These are phyloP conservation scores for Xerocomellus dryophilus DNA, from an alignment of 768 basidiomycete genomes.

Conservation along the genomic window DNA sequence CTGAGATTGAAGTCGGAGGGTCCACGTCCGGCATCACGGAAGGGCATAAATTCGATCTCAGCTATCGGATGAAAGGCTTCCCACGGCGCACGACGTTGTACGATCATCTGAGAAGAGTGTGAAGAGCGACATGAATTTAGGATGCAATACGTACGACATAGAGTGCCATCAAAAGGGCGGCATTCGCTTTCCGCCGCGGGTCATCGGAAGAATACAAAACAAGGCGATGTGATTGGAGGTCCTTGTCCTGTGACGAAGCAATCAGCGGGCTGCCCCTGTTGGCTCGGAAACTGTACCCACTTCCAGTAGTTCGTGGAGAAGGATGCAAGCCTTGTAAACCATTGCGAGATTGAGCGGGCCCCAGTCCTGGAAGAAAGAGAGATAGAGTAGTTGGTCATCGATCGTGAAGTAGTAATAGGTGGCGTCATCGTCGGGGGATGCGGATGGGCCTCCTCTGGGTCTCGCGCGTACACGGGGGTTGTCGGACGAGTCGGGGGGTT, in stretches of 20 bases:
- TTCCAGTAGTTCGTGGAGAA: constrained; percentile 86
- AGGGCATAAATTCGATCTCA: constrained; percentile 89
- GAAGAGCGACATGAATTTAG: constrained; percentile 12
- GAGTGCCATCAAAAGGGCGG: constrained; percentile 89
- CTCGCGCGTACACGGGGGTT: constrained; percentile 62
- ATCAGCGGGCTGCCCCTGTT: constrained; percentile 24
- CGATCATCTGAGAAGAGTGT: constrained; percentile 71
- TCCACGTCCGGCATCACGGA: constrained; percentile 92
- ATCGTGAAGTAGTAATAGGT: constrained; percentile 89
- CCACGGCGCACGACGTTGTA: constrained; percentile 85
- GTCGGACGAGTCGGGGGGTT: constrained; percentile 48
- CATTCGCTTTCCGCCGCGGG: constrained; percentile 86
- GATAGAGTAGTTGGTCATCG: constrained; percentile 88
- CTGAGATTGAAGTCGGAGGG: constrained; percentile 89
- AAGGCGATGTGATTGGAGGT: constrained; percentile 66
- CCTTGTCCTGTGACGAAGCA: constrained; percentile 58
- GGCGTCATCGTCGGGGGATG: constrained; percentile 70
- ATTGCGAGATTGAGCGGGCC: constrained; percentile 89
- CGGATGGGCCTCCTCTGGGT: constrained; percentile 55
- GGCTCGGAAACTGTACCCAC: constrained; percentile 38
- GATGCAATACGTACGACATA: constrained; percentile 67
- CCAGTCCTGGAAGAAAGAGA: constrained; percentile 94
- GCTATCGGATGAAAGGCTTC: constrained; percentile 94
- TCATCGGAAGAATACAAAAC: constrained; percentile 88
- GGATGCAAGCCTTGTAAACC: constrained; percentile 90